Conservation (phyloP, 805 yeast species). For the Debaryomyces castellii region DNA sequence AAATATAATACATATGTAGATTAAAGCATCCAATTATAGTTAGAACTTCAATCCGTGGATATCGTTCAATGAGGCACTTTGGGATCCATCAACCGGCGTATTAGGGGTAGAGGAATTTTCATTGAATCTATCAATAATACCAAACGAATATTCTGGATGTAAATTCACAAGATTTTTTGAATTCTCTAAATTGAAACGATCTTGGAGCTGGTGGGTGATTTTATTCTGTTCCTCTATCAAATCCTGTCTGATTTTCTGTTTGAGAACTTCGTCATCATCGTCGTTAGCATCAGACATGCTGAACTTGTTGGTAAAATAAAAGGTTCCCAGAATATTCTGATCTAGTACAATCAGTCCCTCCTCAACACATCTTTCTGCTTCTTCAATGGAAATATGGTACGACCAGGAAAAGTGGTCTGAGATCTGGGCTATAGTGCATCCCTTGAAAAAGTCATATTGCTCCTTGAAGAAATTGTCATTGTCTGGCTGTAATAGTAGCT, state of each 20-base stretch:
- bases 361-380: constrained; percentile 57
- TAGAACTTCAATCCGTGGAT: constrained; percentile 11
- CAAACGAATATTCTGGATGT: constrained; percentile 11
- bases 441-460: constrained; percentile 25
- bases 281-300: constrained; percentile 1
- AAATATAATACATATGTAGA: background rate
- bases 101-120: constrained; percentile 6
- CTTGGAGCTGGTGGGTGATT: constrained; percentile 13
- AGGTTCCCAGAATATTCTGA: constrained; percentile 63
- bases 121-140: constrained; percentile 2
- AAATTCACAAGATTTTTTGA: constrained; percentile 13
- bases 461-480: constrained; percentile 14
- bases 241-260: constrained; percentile 9
- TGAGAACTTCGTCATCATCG: constrained; percentile 8
- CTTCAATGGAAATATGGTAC: constrained; percentile 61
- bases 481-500: constrained; percentile 16
- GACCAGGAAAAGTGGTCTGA: constrained; percentile 62
- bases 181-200: constrained; percentile 7
- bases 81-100: constrained; percentile 3
- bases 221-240: constrained; percentile 16
- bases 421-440: constrained; percentile 41
- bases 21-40: too few species aligned
- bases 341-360: constrained; percentile 63
- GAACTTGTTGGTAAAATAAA: constrained; percentile 54
- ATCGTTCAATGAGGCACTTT: constrained; percentile 10